Evolutionary conservation across 2,329 filamentous ascomycete species (phyloP).

Genomic region (Epicoccum sorghinum): DNA sequence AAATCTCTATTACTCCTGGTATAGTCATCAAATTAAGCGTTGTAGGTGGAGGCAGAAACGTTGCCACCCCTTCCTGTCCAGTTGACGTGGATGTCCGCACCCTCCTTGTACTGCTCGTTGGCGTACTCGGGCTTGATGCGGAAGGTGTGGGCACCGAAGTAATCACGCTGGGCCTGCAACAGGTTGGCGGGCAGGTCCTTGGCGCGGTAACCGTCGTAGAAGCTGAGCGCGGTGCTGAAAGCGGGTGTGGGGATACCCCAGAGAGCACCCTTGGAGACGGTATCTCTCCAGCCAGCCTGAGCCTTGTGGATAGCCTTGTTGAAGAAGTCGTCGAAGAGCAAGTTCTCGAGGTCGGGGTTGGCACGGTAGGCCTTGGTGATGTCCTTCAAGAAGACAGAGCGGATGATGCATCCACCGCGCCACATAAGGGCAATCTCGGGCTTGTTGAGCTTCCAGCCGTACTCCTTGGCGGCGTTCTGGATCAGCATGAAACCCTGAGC

Average conservation of each 20-base stretch:
- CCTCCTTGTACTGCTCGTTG: constrained; percentile 77
- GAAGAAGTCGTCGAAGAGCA: constrained; percentile 99
- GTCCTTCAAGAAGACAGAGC: constrained; percentile 99
- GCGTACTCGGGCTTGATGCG: constrained; percentile 60
- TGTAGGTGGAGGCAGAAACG: constrained; percentile 96
- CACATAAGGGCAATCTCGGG: constrained; percentile 99
- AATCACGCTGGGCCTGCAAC: constrained; percentile 98
- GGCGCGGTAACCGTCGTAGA: constrained; percentile 98
- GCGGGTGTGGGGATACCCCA: constrained; percentile 95
- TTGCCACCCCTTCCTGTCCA: constrained; percentile 99
- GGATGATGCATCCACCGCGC: constrained; percentile 99
- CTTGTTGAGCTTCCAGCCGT: constrained; percentile 99
- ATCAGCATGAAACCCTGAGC: constrained; percentile 99
- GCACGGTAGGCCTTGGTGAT: constrained; percentile 97
- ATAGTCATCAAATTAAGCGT: constrained; percentile 68
- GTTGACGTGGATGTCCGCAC: constrained; percentile 97
- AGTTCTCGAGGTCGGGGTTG: constrained; percentile 94
- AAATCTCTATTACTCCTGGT: constrained; percentile 22
- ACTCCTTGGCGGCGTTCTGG: constrained; percentile 96
- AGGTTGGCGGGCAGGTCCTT: constrained; percentile 98
- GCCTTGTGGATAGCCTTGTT: constrained; percentile 98
- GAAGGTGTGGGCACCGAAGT: constrained; percentile 78
- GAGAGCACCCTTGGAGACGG: constrained; percentile 88
- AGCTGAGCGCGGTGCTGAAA: constrained; percentile 95
- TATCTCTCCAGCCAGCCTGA: constrained; percentile 65